Percentiles rank a stretch among this genome's conserved stretches.
phyloP scores from a whole-genome alignment of 495 filamentous ascomycete genomes.

The Hyaloscypha bicolor region DNA sequence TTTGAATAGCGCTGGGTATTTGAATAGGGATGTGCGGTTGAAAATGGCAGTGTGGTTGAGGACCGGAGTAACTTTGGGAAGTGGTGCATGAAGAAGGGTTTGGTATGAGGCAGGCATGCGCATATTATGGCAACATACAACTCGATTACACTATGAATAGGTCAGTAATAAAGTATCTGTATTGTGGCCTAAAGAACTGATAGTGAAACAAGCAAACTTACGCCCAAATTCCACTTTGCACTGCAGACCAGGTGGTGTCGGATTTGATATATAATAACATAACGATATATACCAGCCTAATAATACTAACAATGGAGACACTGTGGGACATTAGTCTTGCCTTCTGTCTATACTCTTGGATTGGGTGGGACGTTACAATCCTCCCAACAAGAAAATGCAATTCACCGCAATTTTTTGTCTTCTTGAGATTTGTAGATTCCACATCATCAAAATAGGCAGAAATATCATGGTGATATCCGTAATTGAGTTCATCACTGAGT shows the following conservation, averaged over 20 bases:
- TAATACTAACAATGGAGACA: neutral
- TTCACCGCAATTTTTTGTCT: neutral
- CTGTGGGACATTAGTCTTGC: neutral
- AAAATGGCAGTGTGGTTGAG: neutral
- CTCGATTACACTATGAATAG: neutral
- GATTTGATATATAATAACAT: too few species aligned
- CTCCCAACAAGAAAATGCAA: neutral
- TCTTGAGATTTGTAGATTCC: neutral
- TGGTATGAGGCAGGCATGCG: neutral
- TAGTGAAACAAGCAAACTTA: neutral
- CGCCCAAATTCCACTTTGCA: neutral
- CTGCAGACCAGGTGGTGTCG: neutral
- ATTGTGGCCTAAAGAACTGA: neutral
- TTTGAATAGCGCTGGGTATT: too few species aligned
- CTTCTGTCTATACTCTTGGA: neutral
- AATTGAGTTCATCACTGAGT: neutral
- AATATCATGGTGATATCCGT: neutral
- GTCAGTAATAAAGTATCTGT: neutral
- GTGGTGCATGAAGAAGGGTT: neutral
- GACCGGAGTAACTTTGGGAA: neutral
- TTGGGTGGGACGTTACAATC: neutral
- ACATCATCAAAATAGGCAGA: neutral
- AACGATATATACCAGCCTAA: neutral
- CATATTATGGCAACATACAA: conserved; percentile 1
- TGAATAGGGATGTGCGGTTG: too few species aligned